Base-by-base conservation (phyloP, 305 asterid species). In the Solanum aculeatissimum region DNA sequence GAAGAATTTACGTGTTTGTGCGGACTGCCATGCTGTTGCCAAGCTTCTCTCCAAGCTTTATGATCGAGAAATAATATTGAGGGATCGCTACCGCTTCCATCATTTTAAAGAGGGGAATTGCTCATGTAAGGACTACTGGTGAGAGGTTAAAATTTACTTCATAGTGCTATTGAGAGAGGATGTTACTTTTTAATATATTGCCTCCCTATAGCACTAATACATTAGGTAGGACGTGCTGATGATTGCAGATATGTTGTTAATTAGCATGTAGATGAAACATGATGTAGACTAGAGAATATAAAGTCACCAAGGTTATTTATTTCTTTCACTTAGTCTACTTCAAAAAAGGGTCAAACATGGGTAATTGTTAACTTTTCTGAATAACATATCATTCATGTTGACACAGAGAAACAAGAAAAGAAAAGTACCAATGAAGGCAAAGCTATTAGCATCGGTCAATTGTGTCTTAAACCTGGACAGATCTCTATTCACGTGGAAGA, bases 1-100 rank as follows among this genome's bases (percentile, higher is more conserved):
- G 87, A 94, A 95, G 83, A 89, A 89, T 43, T 84, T 89, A 55
- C 87, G 91, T 43, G 84, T 86, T 15, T 88, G 91, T 85, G 84
- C 54, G 40, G 89, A 88, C 80, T 89, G 91, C 77, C 91, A 89
- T 43, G 83, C 80, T 14, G 86, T 81, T 51, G 86, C 89, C 6
- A 88, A 86, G 85, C 86, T 83, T 60, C 85, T 88, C 54, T 86
- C 91, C 15, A 80, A 83, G 78, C 68, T 89, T 55, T 87, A 84
- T 84, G 21, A 83, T 55, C 86, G 87, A 53, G 91, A 87, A 86
- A 84, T 89, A 81, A 78, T 85, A 60, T 45, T 89, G 83, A 87
- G 89, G 79, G 89, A 87, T 70, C 83, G 89, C 3, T 83, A 65
- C 40, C 84, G 89, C 21, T 89, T 87, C 84, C 91, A 89, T 81